Evolutionary conservation across 108 stramenopile genomes (phyloP), one percentile per base, ranked within the genome.

Genomic region (Discostella stelligeroides): DNA sequence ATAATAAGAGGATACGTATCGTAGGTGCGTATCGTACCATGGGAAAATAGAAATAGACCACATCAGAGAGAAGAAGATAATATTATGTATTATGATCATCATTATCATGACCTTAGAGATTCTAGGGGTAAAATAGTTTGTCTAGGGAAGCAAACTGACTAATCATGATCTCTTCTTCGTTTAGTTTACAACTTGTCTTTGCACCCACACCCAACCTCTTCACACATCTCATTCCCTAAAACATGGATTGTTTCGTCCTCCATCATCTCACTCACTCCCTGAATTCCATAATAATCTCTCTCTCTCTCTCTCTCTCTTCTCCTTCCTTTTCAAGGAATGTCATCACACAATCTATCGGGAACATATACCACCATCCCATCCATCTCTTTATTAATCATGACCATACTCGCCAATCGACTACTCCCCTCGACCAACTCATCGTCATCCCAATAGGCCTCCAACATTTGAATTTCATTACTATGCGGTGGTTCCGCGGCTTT

Each of bases 331-430:
- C 87, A 95, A 21, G 91, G 91, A 66, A 87, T 90, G 59, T 88
- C 88, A 79, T 88, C 88, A 51, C 80, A 84, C 51, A 96, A 66
- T 53, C 95, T 88, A 69, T 88, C 89, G n/a, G 95, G 95, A 14
- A 96, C 88, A 75, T 84, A 96, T 40, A 96, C 91, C 14, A 79
- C 86, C 92, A 96, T 89, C 9, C 95, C 95, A 72, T 96, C 86
- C 92, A 96, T 93, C 56, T 80, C 86, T 66, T 85, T 82, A 40
- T 81, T 92, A 47, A 96, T 71, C 23, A 66, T 76, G 24, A 96
- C 70, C 48, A 69, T 59, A 45, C 85, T 84, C 4, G 92, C 92
- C 60, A 96, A 86, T 41, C 95, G 83, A 72, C 84, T 85, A 63
- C 86, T 89, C 54, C 15, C 28, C 4, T 77, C 82, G 43, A 84